Conservation (phyloP, 495 filamentous ascomycete genomes). For the Tuber calosporum region DNA sequence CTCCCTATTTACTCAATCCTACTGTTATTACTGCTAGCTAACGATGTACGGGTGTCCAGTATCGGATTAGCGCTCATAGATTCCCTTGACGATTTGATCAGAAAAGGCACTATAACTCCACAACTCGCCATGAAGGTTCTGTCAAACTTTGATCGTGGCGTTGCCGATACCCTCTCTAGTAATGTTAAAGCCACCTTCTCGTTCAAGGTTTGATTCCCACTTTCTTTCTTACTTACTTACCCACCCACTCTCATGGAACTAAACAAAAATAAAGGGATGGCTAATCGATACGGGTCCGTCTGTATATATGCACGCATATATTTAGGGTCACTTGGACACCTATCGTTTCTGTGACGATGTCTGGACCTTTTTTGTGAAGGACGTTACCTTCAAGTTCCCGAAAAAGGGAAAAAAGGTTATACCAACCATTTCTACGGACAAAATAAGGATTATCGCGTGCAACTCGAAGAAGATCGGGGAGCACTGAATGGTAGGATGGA, state of each 20-base stretch:
- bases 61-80: conserved; percentile 87
- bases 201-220: conserved; percentile 71
- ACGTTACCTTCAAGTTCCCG: conserved; percentile 95
- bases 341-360: conserved; percentile 99
- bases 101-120: conserved; percentile 86
- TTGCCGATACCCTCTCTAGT: conserved; percentile 79
- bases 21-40: conserved; percentile 30
- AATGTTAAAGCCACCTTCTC: conserved; percentile 82
- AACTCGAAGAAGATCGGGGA: conserved; percentile 78
- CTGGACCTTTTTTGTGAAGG: conserved; percentile 98
- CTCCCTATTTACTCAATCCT: conserved; percentile 28
- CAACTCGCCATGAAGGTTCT: conserved; percentile 98
- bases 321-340: conserved; percentile 90
- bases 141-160: conserved; percentile 78
- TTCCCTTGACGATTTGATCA: conserved; percentile 92
- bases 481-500: conserved; percentile 41
- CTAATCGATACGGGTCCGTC: conserved; percentile 9
- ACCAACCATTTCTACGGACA: conserved; percentile 57
- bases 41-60: conserved; percentile 48
- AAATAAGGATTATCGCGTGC: conserved; percentile 96
- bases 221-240: neutral
- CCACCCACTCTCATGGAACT: neutral
- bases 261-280: conserved; percentile 8
- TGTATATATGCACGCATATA: conserved; percentile 5
- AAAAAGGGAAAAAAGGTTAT: conserved; percentile 57